Evolutionary conservation across 164 flowering plant species (phyloP).

Genomic region (Nelumbo lutea): DNA sequence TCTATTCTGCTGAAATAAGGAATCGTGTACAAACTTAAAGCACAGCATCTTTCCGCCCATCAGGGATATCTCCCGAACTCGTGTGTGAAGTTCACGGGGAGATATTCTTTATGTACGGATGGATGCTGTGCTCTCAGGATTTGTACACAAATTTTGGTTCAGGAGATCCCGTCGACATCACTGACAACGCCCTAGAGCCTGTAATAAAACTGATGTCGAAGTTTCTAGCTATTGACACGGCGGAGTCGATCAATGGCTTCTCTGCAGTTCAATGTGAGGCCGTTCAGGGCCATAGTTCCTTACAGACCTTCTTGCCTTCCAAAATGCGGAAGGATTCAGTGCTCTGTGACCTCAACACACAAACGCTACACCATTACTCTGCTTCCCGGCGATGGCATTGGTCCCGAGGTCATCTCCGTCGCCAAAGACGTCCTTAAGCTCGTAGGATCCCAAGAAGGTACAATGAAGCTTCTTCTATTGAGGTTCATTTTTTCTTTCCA

Average conservation of each 20-base stretch:
- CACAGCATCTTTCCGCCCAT: too few species aligned
- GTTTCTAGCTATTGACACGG: too few species aligned
- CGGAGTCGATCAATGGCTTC: conserved; percentile 22
- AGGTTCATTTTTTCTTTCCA: not conserved
- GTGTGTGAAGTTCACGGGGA: too few species aligned
- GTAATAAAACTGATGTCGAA: too few species aligned
- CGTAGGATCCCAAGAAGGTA: conserved; percentile 66
- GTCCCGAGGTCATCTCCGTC: conserved; percentile 89
- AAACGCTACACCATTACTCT: conserved; percentile 63
- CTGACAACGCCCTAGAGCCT: too few species aligned
- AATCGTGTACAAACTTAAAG: too few species aligned
- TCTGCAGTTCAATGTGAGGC: conserved; percentile 25
- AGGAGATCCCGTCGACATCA: too few species aligned
- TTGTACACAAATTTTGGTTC: too few species aligned
- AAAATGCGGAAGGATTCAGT: conserved; percentile 30
- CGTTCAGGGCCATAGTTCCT: conserved; percentile 9
- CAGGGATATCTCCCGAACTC: too few species aligned
- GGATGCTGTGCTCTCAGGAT: too few species aligned
- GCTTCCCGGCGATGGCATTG: conserved; percentile 97
- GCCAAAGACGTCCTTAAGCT: conserved; percentile 70
- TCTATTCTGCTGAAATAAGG: too few species aligned
- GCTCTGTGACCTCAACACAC: conserved; percentile 39
- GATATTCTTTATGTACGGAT: too few species aligned
- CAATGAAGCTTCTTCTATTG: not conserved
- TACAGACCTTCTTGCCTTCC: conserved; percentile 1